These are phyloP conservation scores for Ophiostoma fasciatum DNA, from an alignment of 2,329 filamentous ascomycete species.

Conservation along the genomic window DNA sequence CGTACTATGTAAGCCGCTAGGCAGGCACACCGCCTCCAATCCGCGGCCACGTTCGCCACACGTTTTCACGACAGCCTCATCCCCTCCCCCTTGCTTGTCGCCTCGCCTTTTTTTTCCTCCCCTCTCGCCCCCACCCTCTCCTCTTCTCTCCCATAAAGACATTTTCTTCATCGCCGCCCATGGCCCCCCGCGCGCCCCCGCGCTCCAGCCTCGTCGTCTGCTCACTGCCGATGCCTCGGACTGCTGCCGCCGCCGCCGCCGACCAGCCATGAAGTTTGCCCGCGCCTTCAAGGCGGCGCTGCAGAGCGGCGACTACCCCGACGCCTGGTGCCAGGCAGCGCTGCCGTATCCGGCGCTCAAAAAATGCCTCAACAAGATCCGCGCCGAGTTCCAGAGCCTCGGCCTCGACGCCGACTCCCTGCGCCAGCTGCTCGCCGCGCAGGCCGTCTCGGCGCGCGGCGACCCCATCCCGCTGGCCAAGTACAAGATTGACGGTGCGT, in stretches of 20 bases:
- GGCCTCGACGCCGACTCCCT: constrained; percentile 61
- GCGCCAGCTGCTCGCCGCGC: constrained; percentile 42
- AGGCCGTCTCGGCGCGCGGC: constrained; percentile 23
- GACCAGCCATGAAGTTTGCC: constrained; percentile 66
- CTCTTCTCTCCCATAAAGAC: too few species aligned
- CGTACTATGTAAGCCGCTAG: too few species aligned
- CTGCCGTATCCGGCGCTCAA: constrained; percentile 77
- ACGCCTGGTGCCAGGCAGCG: constrained; percentile 56
- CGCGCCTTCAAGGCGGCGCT: constrained; percentile 61
- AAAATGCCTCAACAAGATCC: constrained; percentile 74
- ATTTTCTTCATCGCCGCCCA: too few species aligned
- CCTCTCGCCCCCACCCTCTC: too few species aligned
- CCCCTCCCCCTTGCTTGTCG: too few species aligned
- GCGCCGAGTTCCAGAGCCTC: constrained; percentile 51
- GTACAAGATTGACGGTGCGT: constrained; percentile 39
- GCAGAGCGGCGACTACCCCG: constrained; percentile 45
- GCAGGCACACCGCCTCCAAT: too few species aligned
- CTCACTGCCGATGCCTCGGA: too few species aligned
- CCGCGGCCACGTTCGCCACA: too few species aligned
- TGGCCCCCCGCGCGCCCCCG: too few species aligned
- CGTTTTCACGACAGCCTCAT: too few species aligned
- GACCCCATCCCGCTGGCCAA: constrained; percentile 20
- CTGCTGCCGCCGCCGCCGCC: not conserved
- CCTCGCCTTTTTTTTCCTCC: too few species aligned
- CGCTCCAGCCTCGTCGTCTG: too few species aligned